Evolutionary conservation across 345 rosid genomes (phyloP).

Genomic region (Salix viminalis): DNA sequence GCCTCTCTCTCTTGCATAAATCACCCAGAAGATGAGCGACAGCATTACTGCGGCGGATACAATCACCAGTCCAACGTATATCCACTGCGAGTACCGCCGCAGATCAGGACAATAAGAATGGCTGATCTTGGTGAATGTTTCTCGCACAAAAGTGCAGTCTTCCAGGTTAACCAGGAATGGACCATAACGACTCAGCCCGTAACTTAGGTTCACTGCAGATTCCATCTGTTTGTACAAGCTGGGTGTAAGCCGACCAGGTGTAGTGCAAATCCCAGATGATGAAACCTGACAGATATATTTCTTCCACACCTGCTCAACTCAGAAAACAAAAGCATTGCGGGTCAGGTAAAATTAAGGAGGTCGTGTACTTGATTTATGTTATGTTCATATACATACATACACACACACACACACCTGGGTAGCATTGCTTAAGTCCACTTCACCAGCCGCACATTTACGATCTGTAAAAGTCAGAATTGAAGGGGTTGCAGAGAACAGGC

Average conservation of each 20-base stretch:
- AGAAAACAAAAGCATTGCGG: neutral
- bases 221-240: constrained; percentile 53
- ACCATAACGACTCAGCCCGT: constrained; percentile 61
- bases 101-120: constrained; percentile 58
- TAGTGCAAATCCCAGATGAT: constrained; percentile 50
- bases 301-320: constrained; percentile 57
- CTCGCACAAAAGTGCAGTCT: constrained; percentile 77
- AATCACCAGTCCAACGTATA: constrained; percentile 67
- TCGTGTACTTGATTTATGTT: too few relatives aligned
- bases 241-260: constrained; percentile 78
- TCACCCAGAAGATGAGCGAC: constrained; percentile 86
- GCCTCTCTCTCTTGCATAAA: constrained; percentile 82
- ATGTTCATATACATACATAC: too few relatives aligned
- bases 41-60: constrained; percentile 86
- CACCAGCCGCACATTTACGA: constrained; percentile 53
- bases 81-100: constrained; percentile 55
- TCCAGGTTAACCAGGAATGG: constrained; percentile 72
- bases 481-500: constrained; percentile 83
- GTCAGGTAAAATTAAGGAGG: neutral
- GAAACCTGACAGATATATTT: constrained; percentile 46
- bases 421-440: constrained; percentile 60
- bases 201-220: constrained; percentile 74
- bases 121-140: constrained; percentile 58
- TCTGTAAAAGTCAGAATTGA: constrained; percentile 58
- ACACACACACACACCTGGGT: constrained; percentile 34